These are phyloP conservation scores for Annulohypoxylon maeteangense DNA, from an alignment of 495 filamentous ascomycete species.

Conservation along the genomic window DNA sequence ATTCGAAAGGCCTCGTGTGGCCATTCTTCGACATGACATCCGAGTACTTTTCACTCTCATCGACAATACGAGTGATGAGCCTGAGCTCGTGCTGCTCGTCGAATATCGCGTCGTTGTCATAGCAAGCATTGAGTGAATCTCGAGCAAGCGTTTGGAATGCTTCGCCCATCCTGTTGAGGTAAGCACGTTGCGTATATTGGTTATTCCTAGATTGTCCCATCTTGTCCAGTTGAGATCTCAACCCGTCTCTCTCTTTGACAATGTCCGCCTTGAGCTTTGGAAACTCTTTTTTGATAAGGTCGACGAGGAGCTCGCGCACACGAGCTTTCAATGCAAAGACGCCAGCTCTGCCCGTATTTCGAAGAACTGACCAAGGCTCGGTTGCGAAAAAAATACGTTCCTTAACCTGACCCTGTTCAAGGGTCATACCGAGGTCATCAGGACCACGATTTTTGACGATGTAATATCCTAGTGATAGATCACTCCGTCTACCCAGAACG, in stretches of 20 bases:
- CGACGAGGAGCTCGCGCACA: constrained; percentile 56
- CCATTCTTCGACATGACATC: constrained; percentile 52
- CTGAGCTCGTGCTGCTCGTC: constrained; percentile 44
- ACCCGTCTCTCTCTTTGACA: constrained; percentile 48
- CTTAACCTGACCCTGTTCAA: constrained; percentile 44
- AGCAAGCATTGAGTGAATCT: constrained; percentile 52
- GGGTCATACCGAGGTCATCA: constrained; percentile 43
- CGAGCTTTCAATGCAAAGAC: constrained; percentile 59
- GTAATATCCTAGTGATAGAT: constrained; percentile 62
- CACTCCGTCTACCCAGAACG: constrained; percentile 52
- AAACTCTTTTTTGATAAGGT: constrained; percentile 63
- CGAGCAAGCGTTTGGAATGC: constrained; percentile 55
- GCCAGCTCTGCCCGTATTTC: constrained; percentile 58
- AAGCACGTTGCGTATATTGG: constrained; percentile 38
- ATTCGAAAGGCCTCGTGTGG: constrained; percentile 53
- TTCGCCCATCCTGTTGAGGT: constrained; percentile 54
- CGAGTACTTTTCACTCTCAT: constrained; percentile 56
- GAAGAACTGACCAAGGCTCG: constrained; percentile 58
- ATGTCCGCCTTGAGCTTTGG: constrained; percentile 62
- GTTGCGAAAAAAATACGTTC: constrained; percentile 54
- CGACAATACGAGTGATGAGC: constrained; percentile 59
- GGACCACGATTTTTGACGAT: constrained; percentile 66
- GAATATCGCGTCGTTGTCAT: constrained; percentile 56
- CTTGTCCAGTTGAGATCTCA: constrained; percentile 46
- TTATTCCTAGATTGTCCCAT: constrained; percentile 54